Conservation (phyloP, 2,329 filamentous ascomycete genomes). For the Fusarium sp. region DNA sequence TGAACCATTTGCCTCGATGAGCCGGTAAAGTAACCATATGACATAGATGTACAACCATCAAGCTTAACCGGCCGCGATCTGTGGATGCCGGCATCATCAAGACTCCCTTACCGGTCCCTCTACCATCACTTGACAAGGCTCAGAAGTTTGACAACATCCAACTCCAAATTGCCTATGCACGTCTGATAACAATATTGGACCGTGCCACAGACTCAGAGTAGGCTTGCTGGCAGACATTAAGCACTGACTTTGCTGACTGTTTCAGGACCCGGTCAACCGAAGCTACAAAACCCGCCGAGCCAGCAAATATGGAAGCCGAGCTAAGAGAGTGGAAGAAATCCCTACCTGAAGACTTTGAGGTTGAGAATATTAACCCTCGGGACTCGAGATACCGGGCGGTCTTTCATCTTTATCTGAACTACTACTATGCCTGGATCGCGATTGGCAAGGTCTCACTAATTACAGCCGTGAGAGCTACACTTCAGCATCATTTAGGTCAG, state of each 20-base stretch:
- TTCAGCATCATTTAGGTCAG: constrained; percentile 32
- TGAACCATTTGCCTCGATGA: rapidly evolving
- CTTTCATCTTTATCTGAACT: constrained; percentile 52
- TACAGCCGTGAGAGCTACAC: constrained; percentile 44
- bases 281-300: constrained; percentile 9
- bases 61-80: constrained; percentile 42
- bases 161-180: constrained; percentile 48
- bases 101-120: constrained; percentile 28
- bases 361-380: constrained; percentile 44
- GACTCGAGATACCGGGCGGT: constrained; percentile 48
- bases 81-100: constrained; percentile 40
- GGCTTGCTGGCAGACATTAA: not conserved
- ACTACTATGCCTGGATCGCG: constrained; percentile 52
- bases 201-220: constrained; percentile 43
- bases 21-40: not conserved
- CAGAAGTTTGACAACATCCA: constrained; percentile 50
- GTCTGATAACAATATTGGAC: constrained; percentile 48
- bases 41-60: constrained; percentile 38
- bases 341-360: constrained; percentile 42
- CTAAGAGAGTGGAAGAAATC: constrained; percentile 49
- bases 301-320: constrained; percentile 24
- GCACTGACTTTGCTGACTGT: not conserved
- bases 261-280: constrained; percentile 14
- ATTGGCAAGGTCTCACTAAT: constrained; percentile 51
- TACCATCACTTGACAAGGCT: constrained; percentile 27